Base-by-base conservation (phyloP, 208 protist species). In the Wallacemonas sp. region DNA sequence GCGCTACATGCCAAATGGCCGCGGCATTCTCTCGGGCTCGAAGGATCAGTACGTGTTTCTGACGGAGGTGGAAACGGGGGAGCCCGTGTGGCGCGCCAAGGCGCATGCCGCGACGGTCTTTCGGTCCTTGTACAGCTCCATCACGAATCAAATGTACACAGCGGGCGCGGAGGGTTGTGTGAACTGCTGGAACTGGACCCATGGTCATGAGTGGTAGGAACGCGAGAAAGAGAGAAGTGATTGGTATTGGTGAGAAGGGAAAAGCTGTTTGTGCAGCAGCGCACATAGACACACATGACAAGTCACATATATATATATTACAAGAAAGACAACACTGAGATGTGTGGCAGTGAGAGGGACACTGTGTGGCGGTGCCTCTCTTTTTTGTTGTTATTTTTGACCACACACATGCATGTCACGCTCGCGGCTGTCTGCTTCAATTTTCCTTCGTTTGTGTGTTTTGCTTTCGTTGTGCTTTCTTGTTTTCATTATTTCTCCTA, bases 151-250 rank as follows among this genome's bases (percentile, higher is more conserved):
- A 29, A 61, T 93, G 32, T 49, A 81, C 34, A 90, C 87, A 4
- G 79, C 71, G 36, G 62, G 65, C 27, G 74, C 47, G 8, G 81
- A 92, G 56, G 43, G 68, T 1, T 55, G 54, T 23, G 81, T 93
- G n/a, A 87, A 88, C 57, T 12, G 89, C 5, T 95, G 86, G 86
- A 47, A 58, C 17, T 92, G 83, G 75, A 34, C 33, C 12, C 69
- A 55, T 17, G 54, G 29, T 16, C 58, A 63, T 44, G 73, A 61
- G 30, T 87, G 70, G 78, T 80, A 70, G 33, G 5, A 32, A 58
- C 6, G 2, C 4, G 38, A n/a, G 19, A 38, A 58, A 58, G 32
- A 58, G 24, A 58, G 36, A 6, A n/a, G n/a, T n/a, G n/a, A n/a
- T n/a, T n/a, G n/a, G n/a, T n/a, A n/a, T n/a, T n/a, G n/a, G n/a